Evolutionary conservation across 1,284 basidiomycete genomes (phyloP).

Genomic region (Golubevia pallescens): DNA sequence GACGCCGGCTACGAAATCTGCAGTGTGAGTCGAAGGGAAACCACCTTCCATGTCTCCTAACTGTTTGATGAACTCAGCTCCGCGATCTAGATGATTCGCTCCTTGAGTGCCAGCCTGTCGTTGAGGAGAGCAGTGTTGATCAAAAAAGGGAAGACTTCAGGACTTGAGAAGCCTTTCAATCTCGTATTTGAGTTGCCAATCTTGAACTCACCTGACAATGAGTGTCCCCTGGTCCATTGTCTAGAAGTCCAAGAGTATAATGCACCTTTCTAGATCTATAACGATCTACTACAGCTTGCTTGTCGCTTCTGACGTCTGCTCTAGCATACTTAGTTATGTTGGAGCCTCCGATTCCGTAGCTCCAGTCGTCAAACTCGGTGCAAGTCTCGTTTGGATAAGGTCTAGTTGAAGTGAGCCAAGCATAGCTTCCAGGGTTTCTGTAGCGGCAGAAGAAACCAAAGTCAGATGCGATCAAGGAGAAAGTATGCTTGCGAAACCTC

Average conservation of each 20-base stretch:
- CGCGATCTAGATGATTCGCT: constrained; percentile 48
- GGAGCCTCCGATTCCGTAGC: constrained; percentile 39
- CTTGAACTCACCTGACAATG: constrained; percentile 23
- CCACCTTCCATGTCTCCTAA: constrained; percentile 13
- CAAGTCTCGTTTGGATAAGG: constrained; percentile 18
- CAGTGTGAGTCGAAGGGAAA: constrained; percentile 35
- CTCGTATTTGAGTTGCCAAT: too few relatives aligned
- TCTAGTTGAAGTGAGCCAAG: constrained; percentile 35
- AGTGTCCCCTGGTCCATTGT: constrained; percentile 50
- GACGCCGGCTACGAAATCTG: constrained; percentile 41
- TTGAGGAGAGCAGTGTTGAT: too few relatives aligned
- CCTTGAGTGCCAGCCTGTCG: constrained; percentile 43
- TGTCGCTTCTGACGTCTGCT: constrained; percentile 33
- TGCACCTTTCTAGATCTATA: constrained; percentile 36
- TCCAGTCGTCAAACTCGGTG: constrained; percentile 27
- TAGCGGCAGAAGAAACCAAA: too few relatives aligned
- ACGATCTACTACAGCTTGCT: constrained; percentile 27
- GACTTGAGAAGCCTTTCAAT: too few relatives aligned
- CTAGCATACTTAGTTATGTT: constrained; percentile 32
- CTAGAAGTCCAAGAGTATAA: constrained; percentile 43
- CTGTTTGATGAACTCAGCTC: constrained; percentile 38
- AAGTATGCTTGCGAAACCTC: too few relatives aligned
- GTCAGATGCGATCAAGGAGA: too few relatives aligned
- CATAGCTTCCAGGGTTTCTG: constrained; percentile 49
- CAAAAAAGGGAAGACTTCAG: too few relatives aligned